Base-by-base conservation (phyloP, 2,329 filamentous ascomycete genomes). In the Aspergillus sp. region DNA sequence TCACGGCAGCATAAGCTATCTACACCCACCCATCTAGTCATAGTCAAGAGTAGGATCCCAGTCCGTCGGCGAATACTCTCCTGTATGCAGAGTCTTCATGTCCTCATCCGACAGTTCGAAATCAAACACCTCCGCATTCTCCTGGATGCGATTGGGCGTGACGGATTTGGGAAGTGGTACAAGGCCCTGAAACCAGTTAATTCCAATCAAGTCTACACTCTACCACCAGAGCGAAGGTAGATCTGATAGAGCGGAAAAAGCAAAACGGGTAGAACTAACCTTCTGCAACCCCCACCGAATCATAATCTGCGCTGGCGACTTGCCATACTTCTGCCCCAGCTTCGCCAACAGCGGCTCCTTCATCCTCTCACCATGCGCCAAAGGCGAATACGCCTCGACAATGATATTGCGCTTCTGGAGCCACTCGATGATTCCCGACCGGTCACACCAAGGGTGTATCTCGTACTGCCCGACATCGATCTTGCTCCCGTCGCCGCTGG, bases 391-490 rank as follows among this genome's bases (percentile, higher is more conserved):
- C 0, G 91, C 90, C 74, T 95, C 86, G 2, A 95, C 81, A 0
- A 87, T 76, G 56, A 95, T 92, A 38, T 79, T 76, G 62, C 93
- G 78, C 59, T 83, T 76, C 56, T 84, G 80, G 67, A 90, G 90
- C 64, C 85, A 86, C 12, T 82, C 79, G 0, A 85, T 82, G 61
- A 95, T 91, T 38, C 81, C 80, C 0, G 78, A 80, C 52, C 88
- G 84, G 2, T 89, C 91, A 71, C 93, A 91, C 82, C 93, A 95
- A 0, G 89, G 90, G 60, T 93, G 89, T 2, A 93, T 83, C 71
- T 93, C 89, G 65, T 93, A 88, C 75, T 95, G 90, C 67, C 93
- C 93, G 50, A 93, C 84, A 1, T 85, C 83, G 0, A 90, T 90
- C 9, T 78, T 71, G 45, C 89, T 81, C 0, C 80, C 79, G 0